Evolutionary conservation across 805 yeast genomes (phyloP), one percentile per base, ranked within the genome.

Genomic region (Yamadazyma laniorum): DNA sequence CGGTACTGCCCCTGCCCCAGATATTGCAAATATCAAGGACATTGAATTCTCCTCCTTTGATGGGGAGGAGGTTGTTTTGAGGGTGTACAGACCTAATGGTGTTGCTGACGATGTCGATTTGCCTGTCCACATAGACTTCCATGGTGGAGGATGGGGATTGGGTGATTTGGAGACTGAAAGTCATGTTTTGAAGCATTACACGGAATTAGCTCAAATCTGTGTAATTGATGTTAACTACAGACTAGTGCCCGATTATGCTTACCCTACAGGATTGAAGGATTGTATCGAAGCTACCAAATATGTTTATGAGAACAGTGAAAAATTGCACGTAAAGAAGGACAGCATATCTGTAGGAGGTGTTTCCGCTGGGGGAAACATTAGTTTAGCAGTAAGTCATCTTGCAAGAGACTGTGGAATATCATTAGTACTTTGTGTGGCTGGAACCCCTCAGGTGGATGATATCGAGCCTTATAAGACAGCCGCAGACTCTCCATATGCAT

Each of bases 121-220:
- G 45, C 65, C 65, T 6, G 61, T 58, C 14, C 56, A 53, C 27
- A 39, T 56, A 8, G 56, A 60, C 48, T 58, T 44, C 44, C 66
- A 60, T 36, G 64, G 66, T 19, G 66, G 66, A 16, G 66, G 65
- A 9, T 57, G 61, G 53, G 65, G 56, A 9, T 43, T 58, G 22
- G 64, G 64, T 11, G 61, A 53, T 32, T 44, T 58, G 18, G 56
- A 56, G 21, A 55, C 62, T 1, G 64, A 59, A 28, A 40, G 51
- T 9, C 61, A 57, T 27, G 41, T 56, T 6, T 35, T 57, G 32
- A 51, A 52, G 32, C 61, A 58, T 36, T 57, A 52, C 40, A 56
- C 49, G 23, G 35, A 43, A 8, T 34, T 40, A 27, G 52, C 59
- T 6, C 41, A 45, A 15, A 39, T 57, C 29, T 59, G 56, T 7